A percentile compares a stretch with the other conserved stretches of the same genome.
phyloP scores from a whole-genome alignment of 108 stramenopile genomes.

The Ochromonas danica region DNA sequence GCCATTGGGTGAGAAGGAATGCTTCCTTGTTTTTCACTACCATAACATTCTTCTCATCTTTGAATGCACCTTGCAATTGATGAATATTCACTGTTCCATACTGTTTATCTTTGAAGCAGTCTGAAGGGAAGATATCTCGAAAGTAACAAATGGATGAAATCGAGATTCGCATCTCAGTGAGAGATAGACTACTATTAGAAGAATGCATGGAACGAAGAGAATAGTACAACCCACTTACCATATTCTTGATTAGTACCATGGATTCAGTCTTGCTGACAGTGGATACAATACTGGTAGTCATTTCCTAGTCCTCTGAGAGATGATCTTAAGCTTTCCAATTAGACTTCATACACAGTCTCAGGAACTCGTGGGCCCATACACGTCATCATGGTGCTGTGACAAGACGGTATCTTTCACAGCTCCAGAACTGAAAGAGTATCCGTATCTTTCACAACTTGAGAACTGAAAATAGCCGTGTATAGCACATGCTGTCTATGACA shows the following conservation, averaged over 20 bases:
- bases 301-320: no score
- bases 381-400: no score
- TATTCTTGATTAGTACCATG: background rate
- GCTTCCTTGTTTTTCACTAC: conserved; percentile 4
- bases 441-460: no score
- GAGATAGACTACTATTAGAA: background rate
- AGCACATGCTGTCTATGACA: no score
- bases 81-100: conserved; percentile 1
- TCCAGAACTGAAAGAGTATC: no score
- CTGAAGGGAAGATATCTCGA: background rate
- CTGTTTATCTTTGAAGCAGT: background rate
- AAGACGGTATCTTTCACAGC: no score
- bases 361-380: no score
- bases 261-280: background rate
- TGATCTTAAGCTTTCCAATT: no score
- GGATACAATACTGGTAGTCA: no score
- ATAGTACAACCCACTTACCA: background rate
- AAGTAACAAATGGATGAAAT: conserved; percentile 8
- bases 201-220: background rate
- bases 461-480: no score
- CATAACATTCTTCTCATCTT: background rate
- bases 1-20: conserved; percentile 27
- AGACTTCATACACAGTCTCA: no score
- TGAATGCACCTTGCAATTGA: background rate
- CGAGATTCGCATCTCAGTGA: background rate